Evolutionary conservation across 192 early-diverging fungal species (phyloP).

Genomic region (Jimgerdemannia flammicorona): DNA sequence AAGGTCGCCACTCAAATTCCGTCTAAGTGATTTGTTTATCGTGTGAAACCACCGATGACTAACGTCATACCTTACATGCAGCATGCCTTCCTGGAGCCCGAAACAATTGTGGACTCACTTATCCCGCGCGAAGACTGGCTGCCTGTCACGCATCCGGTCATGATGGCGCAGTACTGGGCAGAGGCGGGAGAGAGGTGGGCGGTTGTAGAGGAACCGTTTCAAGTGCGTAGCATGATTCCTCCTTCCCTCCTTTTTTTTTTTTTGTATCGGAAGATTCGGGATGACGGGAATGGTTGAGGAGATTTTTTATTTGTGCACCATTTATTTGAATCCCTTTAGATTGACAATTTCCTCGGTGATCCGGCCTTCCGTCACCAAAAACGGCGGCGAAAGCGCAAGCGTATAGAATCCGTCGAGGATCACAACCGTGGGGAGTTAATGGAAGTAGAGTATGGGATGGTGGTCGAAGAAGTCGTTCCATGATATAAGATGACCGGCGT

Average conservation of each 20-base stretch:
- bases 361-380: too few relatives aligned
- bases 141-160: slow-evolving; percentile 1
- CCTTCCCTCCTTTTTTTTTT: not conserved
- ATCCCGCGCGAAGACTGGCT: not conserved
- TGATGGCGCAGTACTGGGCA: slow-evolving; percentile 13
- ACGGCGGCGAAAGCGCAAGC: too few relatives aligned
- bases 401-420: too few relatives aligned
- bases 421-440: too few relatives aligned
- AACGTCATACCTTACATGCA: not conserved
- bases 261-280: too few relatives aligned
- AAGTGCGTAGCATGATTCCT: not conserved
- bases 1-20: not conserved
- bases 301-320: too few relatives aligned
- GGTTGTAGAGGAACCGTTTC: not conserved
- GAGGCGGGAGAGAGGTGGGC: not conserved
- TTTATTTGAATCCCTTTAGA: too few relatives aligned
- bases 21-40: not conserved
- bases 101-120: not conserved
- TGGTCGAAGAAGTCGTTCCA: too few relatives aligned
- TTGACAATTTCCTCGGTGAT: too few relatives aligned
- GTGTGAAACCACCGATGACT: not conserved
- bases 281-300: too few relatives aligned
- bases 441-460: too few relatives aligned
- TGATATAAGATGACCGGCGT: too few relatives aligned
- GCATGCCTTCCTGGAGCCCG: slow-evolving; percentile 6